These are phyloP conservation scores for Wickerhamiella slavikovae DNA, from an alignment of 805 yeast genomes.

Conservation along the genomic window DNA sequence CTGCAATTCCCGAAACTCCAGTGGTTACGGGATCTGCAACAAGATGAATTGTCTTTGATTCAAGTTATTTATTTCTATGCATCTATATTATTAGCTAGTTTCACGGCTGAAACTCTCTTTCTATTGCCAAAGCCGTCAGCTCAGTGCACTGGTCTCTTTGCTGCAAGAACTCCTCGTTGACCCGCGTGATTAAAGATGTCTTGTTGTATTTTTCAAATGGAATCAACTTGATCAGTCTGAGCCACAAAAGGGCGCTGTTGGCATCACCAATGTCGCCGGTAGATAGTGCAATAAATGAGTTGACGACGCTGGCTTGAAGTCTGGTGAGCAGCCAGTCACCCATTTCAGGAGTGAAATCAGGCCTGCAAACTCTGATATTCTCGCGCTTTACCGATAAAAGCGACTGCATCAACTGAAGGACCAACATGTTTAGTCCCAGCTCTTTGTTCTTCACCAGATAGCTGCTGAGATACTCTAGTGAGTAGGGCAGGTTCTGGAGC, in stretches of 20 bases:
- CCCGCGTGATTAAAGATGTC: not conserved
- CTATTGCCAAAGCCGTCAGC: not conserved
- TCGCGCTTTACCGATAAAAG: constrained; percentile 8
- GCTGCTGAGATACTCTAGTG: constrained; percentile 43
- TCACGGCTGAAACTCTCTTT: not conserved
- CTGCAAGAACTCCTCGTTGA: too few relatives aligned
- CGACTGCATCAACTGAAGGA: too few relatives aligned
- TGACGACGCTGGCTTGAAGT: too few relatives aligned
- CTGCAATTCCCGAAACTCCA: not conserved
- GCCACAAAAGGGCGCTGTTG: too few relatives aligned
- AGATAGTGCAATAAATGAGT: too few relatives aligned
- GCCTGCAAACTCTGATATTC: not conserved
- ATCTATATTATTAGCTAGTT: not conserved
- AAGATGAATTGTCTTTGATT: not conserved
- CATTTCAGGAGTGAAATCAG: not conserved
- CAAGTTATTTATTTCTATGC: not conserved
- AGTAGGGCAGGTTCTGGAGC: constrained; percentile 30
- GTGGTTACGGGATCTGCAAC: not conserved
- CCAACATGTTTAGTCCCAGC: constrained; percentile 47
- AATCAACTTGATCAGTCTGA: too few relatives aligned
- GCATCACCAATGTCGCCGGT: too few relatives aligned
- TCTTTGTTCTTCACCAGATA: constrained; percentile 39
- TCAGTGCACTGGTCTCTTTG: too few relatives aligned
- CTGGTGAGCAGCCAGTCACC: too few relatives aligned
- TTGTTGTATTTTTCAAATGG: constrained; percentile 1